phyloP scores from a whole-genome alignment of 257 asterid species.

The Rehmannia glutinosa region DNA sequence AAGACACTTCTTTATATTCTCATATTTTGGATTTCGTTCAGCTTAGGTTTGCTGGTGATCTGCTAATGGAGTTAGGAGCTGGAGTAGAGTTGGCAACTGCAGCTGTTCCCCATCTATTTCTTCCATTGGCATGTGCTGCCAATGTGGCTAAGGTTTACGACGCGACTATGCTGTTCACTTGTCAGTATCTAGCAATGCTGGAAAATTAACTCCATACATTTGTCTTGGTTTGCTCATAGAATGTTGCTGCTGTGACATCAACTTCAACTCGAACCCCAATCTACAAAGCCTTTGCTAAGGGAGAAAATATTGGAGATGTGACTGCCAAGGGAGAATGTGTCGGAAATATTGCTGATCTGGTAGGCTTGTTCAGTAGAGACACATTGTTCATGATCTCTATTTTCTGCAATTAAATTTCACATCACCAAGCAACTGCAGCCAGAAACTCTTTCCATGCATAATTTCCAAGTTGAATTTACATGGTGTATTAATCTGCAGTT shows the following conservation, averaged over 20 bases:
- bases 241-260: slow-evolving; percentile 94
- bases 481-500: not conserved
- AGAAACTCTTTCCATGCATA: not conserved
- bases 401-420: slow-evolving; percentile 12
- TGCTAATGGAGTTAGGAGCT: slow-evolving; percentile 97
- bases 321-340: slow-evolving; percentile 99
- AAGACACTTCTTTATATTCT: slow-evolving; percentile 9
- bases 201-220: slow-evolving; percentile 12
- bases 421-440: slow-evolving; percentile 6
- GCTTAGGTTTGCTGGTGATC: slow-evolving; percentile 97
- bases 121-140: slow-evolving; percentile 98
- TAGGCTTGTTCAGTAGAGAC: slow-evolving; percentile 29
- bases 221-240: slow-evolving; percentile 46
- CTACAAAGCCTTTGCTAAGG: slow-evolving; percentile 97
- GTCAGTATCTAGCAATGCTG: not conserved
- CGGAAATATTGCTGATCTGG: slow-evolving; percentile 95
- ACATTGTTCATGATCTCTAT: slow-evolving; percentile 6
- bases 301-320: slow-evolving; percentile 99
- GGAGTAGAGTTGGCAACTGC: slow-evolving; percentile 93
- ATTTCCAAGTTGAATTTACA: not conserved
- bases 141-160: slow-evolving; percentile 81
- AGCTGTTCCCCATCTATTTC: slow-evolving; percentile 82
- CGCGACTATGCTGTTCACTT: slow-evolving; percentile 7
- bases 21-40: slow-evolving; percentile 29
- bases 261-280: slow-evolving; percentile 97